Percentiles rank a stretch among this genome's conserved stretches.
Conservation (phyloP, 2,329 filamentous ascomycete species). For the Aspergillus pseudoviridinutans region DNA sequence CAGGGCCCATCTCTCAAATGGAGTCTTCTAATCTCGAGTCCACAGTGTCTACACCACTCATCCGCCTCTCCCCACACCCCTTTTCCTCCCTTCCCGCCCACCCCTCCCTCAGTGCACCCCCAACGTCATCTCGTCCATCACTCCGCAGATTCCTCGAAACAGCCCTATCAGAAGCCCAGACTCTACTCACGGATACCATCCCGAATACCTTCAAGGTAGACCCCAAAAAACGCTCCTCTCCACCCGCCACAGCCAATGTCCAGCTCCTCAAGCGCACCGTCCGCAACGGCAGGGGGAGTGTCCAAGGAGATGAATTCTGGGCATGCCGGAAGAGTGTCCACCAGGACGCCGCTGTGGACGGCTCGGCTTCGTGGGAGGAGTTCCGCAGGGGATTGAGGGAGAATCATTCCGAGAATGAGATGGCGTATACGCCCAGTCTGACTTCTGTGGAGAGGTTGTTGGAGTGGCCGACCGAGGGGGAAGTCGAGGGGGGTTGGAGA, state of each 20-base stretch:
- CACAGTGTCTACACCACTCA: conserved; percentile 9
- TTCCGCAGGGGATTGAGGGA: conserved; percentile 35
- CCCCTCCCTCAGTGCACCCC: conserved; percentile 17
- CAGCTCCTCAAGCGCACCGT: conserved; percentile 18
- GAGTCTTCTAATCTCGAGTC: not conserved
- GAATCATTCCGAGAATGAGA: conserved; percentile 39
- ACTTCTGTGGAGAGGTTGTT: conserved; percentile 25
- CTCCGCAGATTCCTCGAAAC: conserved; percentile 19
- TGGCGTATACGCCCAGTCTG: conserved; percentile 39
- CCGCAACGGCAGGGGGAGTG: no score
- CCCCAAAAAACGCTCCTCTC: conserved; percentile 24
- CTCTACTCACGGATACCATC: conserved; percentile 23
- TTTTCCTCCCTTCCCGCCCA: conserved; percentile 29
- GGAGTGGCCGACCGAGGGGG: conserved; percentile 22
- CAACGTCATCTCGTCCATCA: conserved; percentile 11
- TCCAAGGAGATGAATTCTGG: conserved; percentile 31
- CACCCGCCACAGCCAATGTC: conserved; percentile 28
- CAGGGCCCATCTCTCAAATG: not conserved
- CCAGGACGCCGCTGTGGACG: conserved; percentile 19
- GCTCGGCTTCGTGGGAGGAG: conserved; percentile 37
- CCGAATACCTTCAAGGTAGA: conserved; percentile 24
- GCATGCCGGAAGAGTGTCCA: conserved; percentile 40
- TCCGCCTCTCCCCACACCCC: conserved; percentile 24
- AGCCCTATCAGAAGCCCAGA: conserved; percentile 25
- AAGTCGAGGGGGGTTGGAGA: conserved; percentile 16